Conservation (phyloP, 2,329 filamentous ascomycete species). For the Pseudogymnoascus sp. region DNA sequence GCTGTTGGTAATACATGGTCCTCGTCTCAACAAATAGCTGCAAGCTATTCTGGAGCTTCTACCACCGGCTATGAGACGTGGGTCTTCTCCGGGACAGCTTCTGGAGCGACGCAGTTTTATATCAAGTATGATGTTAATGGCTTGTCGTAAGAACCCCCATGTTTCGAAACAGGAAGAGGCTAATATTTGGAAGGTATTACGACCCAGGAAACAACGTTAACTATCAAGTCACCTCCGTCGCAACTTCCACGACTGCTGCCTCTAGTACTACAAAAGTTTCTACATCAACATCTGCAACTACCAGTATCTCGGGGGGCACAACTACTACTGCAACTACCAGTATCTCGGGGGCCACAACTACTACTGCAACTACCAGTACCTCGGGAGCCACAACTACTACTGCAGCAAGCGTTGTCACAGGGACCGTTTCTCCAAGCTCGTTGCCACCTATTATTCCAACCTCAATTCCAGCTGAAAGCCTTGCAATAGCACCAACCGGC, state of each 20-base stretch:
- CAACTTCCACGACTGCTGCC: constrained; percentile 10
- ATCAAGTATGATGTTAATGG: constrained; percentile 26
- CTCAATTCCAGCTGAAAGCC: constrained; percentile 20
- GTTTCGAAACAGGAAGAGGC: neutral
- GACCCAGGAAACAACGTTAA: constrained; percentile 25
- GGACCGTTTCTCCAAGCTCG: constrained; percentile 14
- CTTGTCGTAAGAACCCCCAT: constrained; percentile 14
- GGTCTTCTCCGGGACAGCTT: constrained; percentile 22
- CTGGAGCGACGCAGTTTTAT: constrained; percentile 25
- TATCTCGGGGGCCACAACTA: neutral
- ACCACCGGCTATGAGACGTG: constrained; percentile 22
- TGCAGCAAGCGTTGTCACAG: neutral
- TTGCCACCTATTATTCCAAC: constrained; percentile 21
- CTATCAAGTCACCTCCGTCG: constrained; percentile 16
- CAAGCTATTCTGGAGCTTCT: constrained; percentile 19
- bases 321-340: constrained; percentile 4
- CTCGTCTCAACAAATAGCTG: constrained; percentile 16
- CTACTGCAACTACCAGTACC: neutral
- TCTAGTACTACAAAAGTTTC: neutral
- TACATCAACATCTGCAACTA: neutral
- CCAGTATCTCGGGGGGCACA: neutral
- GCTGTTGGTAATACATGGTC: constrained; percentile 22
- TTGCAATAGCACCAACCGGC: constrained; percentile 21
- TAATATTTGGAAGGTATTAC: constrained; percentile 17
- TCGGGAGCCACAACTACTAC: neutral